Percentiles rank a stretch among this genome's conserved stretches.
Evolutionary conservation across 192 early-diverging fungal species (phyloP).

Genomic region (Coemansia sp.): DNA sequence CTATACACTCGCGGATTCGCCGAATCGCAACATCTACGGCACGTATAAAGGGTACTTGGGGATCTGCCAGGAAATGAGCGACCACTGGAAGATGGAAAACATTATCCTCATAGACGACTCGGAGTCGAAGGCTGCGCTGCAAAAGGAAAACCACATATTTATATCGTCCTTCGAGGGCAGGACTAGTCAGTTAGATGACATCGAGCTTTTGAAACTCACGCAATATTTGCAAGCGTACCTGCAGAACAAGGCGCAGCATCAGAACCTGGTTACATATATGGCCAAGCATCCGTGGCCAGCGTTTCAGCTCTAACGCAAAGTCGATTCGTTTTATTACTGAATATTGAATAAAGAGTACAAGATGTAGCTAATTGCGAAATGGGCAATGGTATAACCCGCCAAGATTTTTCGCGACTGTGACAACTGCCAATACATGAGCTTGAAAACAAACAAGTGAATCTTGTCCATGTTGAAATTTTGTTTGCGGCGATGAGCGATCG

Average conservation of each 20-base stretch:
- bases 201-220: constrained; percentile 26
- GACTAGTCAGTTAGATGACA: constrained; percentile 2
- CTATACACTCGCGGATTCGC: constrained; percentile 38
- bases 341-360: no score
- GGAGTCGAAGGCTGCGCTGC: constrained; percentile 34
- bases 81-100: constrained; percentile 42
- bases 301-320: constrained; percentile 4
- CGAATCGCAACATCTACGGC: constrained; percentile 14
- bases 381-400: no score
- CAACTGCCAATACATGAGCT: not conserved
- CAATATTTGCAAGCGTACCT: constrained; percentile 27
- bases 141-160: constrained; percentile 46
- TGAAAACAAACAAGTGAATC: no score
- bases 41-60: constrained; percentile 27
- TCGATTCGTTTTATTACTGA: no score
- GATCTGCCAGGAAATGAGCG: constrained; percentile 8
- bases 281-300: constrained; percentile 27
- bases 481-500: not conserved
- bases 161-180: constrained; percentile 26
- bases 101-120: constrained; percentile 47
- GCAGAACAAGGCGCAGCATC: constrained; percentile 9
- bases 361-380: no score
- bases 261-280: constrained; percentile 28
- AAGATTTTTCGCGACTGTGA: no score
- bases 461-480: not conserved